These are phyloP conservation scores for Rubus parviflorus DNA, from an alignment of 306 rosid species.

Conservation along the genomic window DNA sequence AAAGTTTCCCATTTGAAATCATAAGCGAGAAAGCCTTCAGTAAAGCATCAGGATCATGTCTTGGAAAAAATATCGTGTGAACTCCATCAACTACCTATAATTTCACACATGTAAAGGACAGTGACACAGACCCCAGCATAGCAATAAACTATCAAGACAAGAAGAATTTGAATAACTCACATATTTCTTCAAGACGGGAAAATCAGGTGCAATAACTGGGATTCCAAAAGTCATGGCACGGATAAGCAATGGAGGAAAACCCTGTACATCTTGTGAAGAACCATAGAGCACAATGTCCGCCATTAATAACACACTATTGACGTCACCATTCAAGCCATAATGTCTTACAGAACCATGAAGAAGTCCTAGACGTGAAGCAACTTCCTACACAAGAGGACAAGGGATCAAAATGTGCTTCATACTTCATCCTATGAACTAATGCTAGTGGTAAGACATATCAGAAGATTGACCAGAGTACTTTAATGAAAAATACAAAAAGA, in stretches of 20 bases:
- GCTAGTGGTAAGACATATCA: constrained; percentile 18
- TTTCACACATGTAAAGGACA: constrained; percentile 23
- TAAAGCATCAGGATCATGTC: constrained; percentile 78
- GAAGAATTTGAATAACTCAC: constrained; percentile 54
- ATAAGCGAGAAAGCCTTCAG: constrained; percentile 70
- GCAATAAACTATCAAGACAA: constrained; percentile 23
- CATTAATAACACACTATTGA: constrained; percentile 65
- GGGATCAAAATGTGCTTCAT: constrained; percentile 31
- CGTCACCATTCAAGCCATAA: constrained; percentile 79
- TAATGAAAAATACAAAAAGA: background rate
- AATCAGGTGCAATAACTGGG: constrained; percentile 85
- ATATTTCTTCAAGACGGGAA: constrained; percentile 66
- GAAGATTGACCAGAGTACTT: constrained; percentile 11
- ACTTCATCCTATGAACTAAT: constrained; percentile 18
- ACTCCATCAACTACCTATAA: constrained; percentile 77
- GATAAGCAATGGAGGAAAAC: constrained; percentile 83
- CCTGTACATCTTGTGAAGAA: constrained; percentile 88
- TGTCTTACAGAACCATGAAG: constrained; percentile 69
- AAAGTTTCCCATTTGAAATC: constrained; percentile 81
- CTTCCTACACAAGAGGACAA: constrained; percentile 59
- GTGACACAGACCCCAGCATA: constrained; percentile 12
- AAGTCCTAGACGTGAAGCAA: constrained; percentile 87
- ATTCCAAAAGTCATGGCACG: constrained; percentile 88
- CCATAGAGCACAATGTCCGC: constrained; percentile 93
- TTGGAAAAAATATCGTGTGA: constrained; percentile 64